phyloP scores from a whole-genome alignment of 2,329 filamentous ascomycete genomes.

The Bipolaris oryzae region DNA sequence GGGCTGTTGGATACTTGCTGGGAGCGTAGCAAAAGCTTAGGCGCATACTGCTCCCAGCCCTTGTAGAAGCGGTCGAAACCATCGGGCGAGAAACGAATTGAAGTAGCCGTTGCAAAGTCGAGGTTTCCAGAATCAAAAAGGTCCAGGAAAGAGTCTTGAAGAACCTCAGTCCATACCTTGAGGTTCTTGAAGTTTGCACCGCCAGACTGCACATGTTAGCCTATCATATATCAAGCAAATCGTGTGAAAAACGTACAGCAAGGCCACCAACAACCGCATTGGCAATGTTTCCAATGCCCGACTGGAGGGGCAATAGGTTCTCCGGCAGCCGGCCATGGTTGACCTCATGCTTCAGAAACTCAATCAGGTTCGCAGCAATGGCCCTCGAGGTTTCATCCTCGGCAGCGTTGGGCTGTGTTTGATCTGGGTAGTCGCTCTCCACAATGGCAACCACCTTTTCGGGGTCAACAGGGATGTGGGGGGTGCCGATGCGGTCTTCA shows the following conservation, averaged over 20 bases:
- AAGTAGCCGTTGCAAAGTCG: conserved; percentile 88
- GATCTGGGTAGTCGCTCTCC: conserved; percentile 82
- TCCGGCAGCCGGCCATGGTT: conserved; percentile 74
- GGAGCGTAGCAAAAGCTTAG: conserved; percentile 84
- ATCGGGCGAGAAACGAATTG: conserved; percentile 87
- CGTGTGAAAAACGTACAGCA: conserved; percentile 47
- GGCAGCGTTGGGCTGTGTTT: conserved; percentile 74
- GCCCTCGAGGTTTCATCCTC: conserved; percentile 74
- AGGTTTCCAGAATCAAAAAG: conserved; percentile 87
- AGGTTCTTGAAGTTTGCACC: conserved; percentile 83
- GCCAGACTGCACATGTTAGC: conserved; percentile 52
- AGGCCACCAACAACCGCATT: conserved; percentile 89
- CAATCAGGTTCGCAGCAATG: conserved; percentile 81
- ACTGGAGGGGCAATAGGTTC: conserved; percentile 81
- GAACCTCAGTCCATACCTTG: conserved; percentile 91
- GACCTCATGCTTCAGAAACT: conserved; percentile 87
- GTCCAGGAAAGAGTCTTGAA: conserved; percentile 91
- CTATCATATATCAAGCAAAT: background rate
- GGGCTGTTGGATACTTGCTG: conserved; percentile 89
- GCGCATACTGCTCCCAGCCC: conserved; percentile 78
- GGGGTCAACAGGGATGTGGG: conserved; percentile 81
- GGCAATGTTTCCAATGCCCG: conserved; percentile 90
- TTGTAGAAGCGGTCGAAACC: conserved; percentile 92
- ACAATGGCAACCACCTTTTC: conserved; percentile 84
- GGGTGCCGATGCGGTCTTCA: conserved; percentile 84